Evolutionary conservation across 257 asterid genomes (phyloP).

Genomic region (Avicennia marina): DNA sequence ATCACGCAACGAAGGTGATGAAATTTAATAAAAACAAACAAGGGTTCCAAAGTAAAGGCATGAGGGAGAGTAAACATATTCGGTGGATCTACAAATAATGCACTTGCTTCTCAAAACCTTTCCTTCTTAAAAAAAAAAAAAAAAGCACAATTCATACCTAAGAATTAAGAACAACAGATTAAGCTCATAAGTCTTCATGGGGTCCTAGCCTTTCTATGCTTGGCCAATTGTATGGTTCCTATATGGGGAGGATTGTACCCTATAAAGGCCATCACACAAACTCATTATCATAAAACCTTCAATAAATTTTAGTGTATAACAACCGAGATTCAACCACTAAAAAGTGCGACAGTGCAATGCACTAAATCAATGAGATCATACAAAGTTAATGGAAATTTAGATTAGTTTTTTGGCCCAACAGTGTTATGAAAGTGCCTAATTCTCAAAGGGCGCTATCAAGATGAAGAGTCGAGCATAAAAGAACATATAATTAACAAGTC

Average conservation of each 20-base stretch:
- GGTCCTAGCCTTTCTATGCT: neutral
- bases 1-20: neutral
- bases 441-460: neutral
- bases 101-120: slow-evolving; percentile 14
- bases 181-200: neutral
- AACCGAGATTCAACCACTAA: slow-evolving; percentile 16
- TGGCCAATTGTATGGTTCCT: slow-evolving; percentile 14
- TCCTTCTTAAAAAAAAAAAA: neutral
- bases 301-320: slow-evolving; percentile 19
- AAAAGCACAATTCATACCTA: slow-evolving; percentile 1
- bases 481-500: no score
- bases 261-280: slow-evolving; percentile 1
- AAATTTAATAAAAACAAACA: neutral
- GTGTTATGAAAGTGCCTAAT: slow-evolving; percentile 15
- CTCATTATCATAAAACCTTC: slow-evolving; percentile 1
- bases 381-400: neutral
- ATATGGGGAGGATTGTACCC: neutral
- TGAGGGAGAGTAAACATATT: neutral
- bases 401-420: slow-evolving; percentile 14
- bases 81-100: neutral
- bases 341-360: slow-evolving; percentile 11
- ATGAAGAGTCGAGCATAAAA: neutral
- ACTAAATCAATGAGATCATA: slow-evolving; percentile 15
- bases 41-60: neutral
- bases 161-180: neutral